Evolutionary conservation across 768 basidiomycete genomes (phyloP).

Genomic region (Lactarius sp.): DNA sequence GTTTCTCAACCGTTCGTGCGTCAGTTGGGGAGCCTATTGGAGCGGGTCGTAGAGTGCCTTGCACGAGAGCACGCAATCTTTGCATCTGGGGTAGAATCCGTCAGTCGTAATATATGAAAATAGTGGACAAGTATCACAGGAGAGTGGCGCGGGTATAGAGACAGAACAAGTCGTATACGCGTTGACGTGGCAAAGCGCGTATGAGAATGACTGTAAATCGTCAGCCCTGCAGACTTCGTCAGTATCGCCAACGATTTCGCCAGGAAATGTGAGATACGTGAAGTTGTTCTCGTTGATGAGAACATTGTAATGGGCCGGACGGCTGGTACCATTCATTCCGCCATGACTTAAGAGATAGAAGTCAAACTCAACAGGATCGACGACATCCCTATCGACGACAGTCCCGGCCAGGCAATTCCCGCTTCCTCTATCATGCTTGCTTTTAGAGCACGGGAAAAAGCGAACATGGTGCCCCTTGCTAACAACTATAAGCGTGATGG

Average conservation of each 20-base stretch:
- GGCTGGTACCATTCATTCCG: conserved; percentile 70
- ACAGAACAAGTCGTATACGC: conserved; percentile 76
- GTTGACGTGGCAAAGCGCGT: conserved; percentile 76
- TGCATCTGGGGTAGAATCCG: conserved; percentile 45
- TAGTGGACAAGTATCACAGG: conserved; percentile 47
- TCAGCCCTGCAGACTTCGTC: conserved; percentile 45
- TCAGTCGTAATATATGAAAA: neutral
- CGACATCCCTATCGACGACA: conserved; percentile 66
- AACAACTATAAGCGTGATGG: conserved; percentile 73
- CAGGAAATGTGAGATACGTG: conserved; percentile 38
- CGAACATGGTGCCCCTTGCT: conserved; percentile 71
- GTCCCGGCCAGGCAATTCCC: conserved; percentile 77
- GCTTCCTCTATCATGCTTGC: conserved; percentile 51
- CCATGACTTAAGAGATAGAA: conserved; percentile 76
- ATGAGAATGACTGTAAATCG: conserved; percentile 63
- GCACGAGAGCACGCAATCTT: conserved; percentile 73
- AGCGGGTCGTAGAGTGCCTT: conserved; percentile 70
- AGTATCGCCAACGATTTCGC: neutral
- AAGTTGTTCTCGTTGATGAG: conserved; percentile 55
- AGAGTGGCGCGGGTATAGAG: conserved; percentile 77
- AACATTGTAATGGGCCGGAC: conserved; percentile 56
- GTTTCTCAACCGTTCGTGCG: conserved; percentile 45
- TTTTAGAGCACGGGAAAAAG: conserved; percentile 46
- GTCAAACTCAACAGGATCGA: conserved; percentile 69
- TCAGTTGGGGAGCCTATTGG: conserved; percentile 49